Conservation (phyloP, 805 yeast species). For the Starmerella kuoi region DNA sequence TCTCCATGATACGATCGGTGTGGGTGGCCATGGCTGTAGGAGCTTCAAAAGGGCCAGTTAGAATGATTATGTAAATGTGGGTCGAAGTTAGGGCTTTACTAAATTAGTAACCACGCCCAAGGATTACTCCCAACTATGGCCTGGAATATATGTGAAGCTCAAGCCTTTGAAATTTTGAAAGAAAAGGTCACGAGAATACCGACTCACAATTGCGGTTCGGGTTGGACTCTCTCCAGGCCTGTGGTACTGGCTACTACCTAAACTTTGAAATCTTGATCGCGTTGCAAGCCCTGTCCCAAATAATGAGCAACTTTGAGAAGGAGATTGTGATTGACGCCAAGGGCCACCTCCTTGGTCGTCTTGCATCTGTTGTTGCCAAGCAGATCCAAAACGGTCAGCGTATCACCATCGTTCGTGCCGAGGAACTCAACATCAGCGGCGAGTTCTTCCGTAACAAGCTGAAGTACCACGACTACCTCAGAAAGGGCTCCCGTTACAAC, state of each 20-base stretch:
- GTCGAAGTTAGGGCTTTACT: too few species aligned
- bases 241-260: neutral
- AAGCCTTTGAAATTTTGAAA: too few species aligned
- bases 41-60: too few species aligned
- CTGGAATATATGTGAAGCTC: too few species aligned
- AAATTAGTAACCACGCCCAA: too few species aligned
- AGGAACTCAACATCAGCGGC: conserved; percentile 95
- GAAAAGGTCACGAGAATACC: neutral
- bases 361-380: conserved; percentile 97
- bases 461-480: conserved; percentile 99
- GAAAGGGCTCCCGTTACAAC: conserved; percentile 99
- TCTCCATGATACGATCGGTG: too few species aligned
- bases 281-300: conserved; percentile 5
- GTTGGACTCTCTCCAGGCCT: neutral
- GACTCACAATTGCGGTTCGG: conserved; percentile 9
- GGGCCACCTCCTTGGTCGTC: conserved; percentile 99
- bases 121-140: too few species aligned
- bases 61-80: too few species aligned
- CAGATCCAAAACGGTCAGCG: conserved; percentile 97
- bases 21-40: too few species aligned
- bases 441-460: conserved; percentile 99
- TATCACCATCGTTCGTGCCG: conserved; percentile 94
- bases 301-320: conserved; percentile 75
- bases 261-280: conserved; percentile 8
- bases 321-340: conserved; percentile 81